These are phyloP conservation scores for Wickerhamiella infanticola DNA, from an alignment of 1,139 yeast species.

Conservation along the genomic window DNA sequence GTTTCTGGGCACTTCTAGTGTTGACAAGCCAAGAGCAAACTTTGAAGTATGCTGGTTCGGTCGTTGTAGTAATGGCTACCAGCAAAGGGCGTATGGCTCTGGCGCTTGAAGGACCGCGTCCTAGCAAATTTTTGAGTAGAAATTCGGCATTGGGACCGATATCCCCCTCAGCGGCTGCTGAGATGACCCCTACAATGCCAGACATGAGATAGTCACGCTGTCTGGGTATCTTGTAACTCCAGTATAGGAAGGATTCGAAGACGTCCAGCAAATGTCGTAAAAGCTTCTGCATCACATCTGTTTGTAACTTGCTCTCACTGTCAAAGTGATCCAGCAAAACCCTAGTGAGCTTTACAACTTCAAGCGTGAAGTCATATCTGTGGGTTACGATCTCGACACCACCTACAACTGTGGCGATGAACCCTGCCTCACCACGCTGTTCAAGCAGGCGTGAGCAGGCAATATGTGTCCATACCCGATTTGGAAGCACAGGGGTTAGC, in stretches of 20 bases:
- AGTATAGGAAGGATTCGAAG: conserved; percentile 58
- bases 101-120: conserved; percentile 3
- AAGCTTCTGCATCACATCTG: conserved; percentile 41
- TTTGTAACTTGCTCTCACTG: conserved; percentile 32
- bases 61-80: conserved; percentile 35
- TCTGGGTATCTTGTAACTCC: conserved; percentile 42
- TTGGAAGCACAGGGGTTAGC: conserved; percentile 36
- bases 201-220: conserved; percentile 54
- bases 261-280: conserved; percentile 43
- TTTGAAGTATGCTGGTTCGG: conserved; percentile 19
- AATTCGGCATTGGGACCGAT: neutral
- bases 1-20: conserved; percentile 36
- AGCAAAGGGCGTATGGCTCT: conserved; percentile 45
- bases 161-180: conserved; percentile 2
- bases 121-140: neutral
- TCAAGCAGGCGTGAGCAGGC: conserved; percentile 52
- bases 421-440: conserved; percentile 53
- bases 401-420: conserved; percentile 47
- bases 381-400: conserved; percentile 61
- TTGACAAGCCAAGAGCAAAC: conserved; percentile 35
- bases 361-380: conserved; percentile 46
- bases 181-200: conserved; percentile 38
- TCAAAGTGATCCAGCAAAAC: conserved; percentile 42
- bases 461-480: conserved; percentile 67
- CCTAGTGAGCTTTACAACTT: conserved; percentile 40